phyloP scores from a whole-genome alignment of 805 yeast genomes.

The Ogataea wickerhamii region DNA sequence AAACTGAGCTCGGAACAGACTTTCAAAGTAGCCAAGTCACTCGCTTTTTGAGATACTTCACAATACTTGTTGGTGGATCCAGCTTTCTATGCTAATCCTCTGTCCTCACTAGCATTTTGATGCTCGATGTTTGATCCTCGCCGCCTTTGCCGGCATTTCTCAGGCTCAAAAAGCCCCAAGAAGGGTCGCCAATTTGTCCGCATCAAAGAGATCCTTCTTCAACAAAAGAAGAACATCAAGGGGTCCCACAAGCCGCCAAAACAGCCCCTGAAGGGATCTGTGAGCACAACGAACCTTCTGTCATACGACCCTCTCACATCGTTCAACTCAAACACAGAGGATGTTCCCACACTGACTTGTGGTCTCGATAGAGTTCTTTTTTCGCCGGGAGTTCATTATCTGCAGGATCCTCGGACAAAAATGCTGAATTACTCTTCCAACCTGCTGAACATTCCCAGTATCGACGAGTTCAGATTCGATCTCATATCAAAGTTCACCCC shows the following conservation, averaged over 20 bases:
- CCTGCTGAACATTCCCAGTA: conserved; percentile 55
- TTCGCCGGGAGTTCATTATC: conserved; percentile 75
- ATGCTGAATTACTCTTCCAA: conserved; percentile 65
- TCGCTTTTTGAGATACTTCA: too few relatives aligned
- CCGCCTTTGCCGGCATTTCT: too few relatives aligned
- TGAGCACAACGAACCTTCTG: not conserved
- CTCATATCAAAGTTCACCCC: conserved; percentile 54
- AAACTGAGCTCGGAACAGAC: too few relatives aligned
- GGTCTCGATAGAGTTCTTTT: conserved; percentile 68
- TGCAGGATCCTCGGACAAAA: conserved; percentile 74
- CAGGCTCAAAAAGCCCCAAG: too few relatives aligned
- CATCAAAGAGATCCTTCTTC: not conserved
- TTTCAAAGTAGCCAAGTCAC: too few relatives aligned
- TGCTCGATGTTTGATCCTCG: too few relatives aligned
- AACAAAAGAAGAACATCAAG: not conserved
- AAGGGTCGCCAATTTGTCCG: not conserved
- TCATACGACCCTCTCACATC: conserved; percentile 20
- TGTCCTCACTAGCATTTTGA: too few relatives aligned
- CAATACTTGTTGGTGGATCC: too few relatives aligned
- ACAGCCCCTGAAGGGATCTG: not conserved
- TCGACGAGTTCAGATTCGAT: conserved; percentile 63
- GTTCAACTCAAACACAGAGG: conserved; percentile 9
- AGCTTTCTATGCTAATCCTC: too few relatives aligned
- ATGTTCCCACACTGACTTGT: conserved; percentile 59
- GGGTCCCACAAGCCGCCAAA: not conserved